Evolutionary conservation across 140 eudicot species (phyloP), one percentile per base, ranked within the genome.

Genomic region (Cichorium intybus): DNA sequence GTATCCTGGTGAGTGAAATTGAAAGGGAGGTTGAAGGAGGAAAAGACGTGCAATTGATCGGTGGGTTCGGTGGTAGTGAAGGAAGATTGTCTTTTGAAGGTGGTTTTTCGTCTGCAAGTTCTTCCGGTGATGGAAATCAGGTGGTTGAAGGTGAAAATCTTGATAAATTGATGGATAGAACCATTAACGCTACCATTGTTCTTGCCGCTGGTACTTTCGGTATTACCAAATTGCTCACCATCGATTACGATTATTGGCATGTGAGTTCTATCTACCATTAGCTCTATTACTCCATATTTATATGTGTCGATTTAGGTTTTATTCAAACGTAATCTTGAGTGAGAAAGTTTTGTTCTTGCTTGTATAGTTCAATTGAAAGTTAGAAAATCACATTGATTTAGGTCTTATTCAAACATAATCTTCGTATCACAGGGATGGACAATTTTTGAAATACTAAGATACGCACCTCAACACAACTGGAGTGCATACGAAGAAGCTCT

Each of bases 401-500:
- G 16, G 18, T 41, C 3, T 41, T 0, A n/a, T n/a, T n/a, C n/a
- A n/a, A n/a, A n/a, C n/a, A n/a, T n/a, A n/a, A 14, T 18, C 0
- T 47, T 29, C 0, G 11, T 54, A 15, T 54, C 60, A 35, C 62
- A 90, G 97, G 97, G 97, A 31, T 90, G 97, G 97, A 90, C 97
- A 39, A 71, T 90, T n/a, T 90, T 26, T 70, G 97, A 90, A 79
- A 74, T 90, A 61, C 47, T 90, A 56, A 72, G 97, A 63, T 86
- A 90, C 34, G 97, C 89, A 8, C 97, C 97, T 21, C 93, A 90
- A 69, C 97, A 90, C 81, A 90, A 85, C 24, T 90, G 97, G 97
- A 79, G 60, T 57, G 97, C 97, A 11, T 90, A 90, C 52, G 97
- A 90, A 75, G 97, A 84, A 75, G 95, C 95, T 62, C 97, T 90